Evolutionary conservation across 2,329 filamentous ascomycete genomes (phyloP).

Genomic region (Ceratocystis variospora): DNA sequence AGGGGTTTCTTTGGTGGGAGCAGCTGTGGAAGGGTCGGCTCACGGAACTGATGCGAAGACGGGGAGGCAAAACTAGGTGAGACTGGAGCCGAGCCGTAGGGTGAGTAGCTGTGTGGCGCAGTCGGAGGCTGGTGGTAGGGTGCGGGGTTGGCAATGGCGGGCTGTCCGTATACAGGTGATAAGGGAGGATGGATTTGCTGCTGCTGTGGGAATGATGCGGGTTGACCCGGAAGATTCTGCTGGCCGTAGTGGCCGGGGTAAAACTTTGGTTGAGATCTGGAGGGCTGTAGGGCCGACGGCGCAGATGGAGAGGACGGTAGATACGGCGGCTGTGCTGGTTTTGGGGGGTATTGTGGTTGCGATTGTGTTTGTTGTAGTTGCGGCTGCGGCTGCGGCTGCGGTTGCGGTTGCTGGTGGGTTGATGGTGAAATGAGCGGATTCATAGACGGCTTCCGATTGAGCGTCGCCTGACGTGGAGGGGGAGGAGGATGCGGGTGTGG

Average conservation of each 20-base stretch:
- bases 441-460: constrained; percentile 5
- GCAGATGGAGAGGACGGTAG: background rate
- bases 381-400: constrained; percentile 2
- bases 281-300: background rate
- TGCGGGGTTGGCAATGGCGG: background rate
- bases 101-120: background rate
- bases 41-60: background rate
- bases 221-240: constrained; percentile 5
- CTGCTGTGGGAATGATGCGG: background rate
- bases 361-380: constrained; percentile 11
- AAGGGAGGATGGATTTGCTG: background rate
- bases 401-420: constrained; percentile 7
- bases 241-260: constrained; percentile 9
- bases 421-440: constrained; percentile 1
- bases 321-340: background rate
- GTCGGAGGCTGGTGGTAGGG: background rate
- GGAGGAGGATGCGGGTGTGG: background rate
- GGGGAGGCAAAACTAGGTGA: background rate
- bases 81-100: background rate
- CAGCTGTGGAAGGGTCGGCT: constrained; percentile 8
- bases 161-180: background rate
- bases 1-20: background rate
- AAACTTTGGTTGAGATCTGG: background rate
- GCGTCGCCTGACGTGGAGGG: background rate
- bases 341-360: constrained; percentile 5